phyloP scores from a whole-genome alignment of 805 yeast genomes.

The Trichomonascus vanleenenianus region DNA sequence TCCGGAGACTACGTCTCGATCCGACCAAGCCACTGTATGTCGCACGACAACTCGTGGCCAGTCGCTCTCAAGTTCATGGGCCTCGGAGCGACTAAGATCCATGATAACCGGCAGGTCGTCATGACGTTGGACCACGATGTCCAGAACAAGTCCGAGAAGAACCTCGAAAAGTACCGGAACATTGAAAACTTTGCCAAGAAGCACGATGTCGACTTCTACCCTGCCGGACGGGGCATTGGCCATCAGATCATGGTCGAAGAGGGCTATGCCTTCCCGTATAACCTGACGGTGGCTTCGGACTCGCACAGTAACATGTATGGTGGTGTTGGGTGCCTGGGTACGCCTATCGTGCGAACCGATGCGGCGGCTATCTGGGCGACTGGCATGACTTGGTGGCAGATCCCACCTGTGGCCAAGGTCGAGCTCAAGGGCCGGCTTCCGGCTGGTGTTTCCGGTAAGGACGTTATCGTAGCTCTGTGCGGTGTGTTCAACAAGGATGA shows the following conservation, averaged over 20 bases:
- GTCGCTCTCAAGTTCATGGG: slow-evolving; percentile 96
- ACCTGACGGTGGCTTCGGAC: slow-evolving; percentile 92
- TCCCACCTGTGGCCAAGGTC: slow-evolving; percentile 96
- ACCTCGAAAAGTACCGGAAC: slow-evolving; percentile 77
- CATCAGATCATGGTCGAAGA: slow-evolving; percentile 99
- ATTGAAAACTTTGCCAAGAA: slow-evolving; percentile 83
- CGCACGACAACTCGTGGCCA: slow-evolving; percentile 99
- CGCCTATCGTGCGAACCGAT: slow-evolving; percentile 97
- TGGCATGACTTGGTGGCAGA: slow-evolving; percentile 99
- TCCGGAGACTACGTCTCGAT: slow-evolving; percentile 95
- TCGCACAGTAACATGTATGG: slow-evolving; percentile 98
- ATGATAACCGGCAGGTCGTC: slow-evolving; percentile 85
- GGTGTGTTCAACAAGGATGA: slow-evolving; percentile 88
- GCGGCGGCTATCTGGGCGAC: slow-evolving; percentile 99
- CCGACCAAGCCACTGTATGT: slow-evolving; percentile 96
- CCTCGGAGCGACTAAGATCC: slow-evolving; percentile 77
- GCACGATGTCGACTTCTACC: slow-evolving; percentile 93
- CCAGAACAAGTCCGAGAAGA: slow-evolving; percentile 85
- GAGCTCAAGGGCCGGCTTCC: slow-evolving; percentile 78
- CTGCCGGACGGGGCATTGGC: slow-evolving; percentile 98
- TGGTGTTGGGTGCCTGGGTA: slow-evolving; percentile 92
- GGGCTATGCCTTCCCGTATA: slow-evolving; percentile 94
- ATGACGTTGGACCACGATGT: slow-evolving; percentile 97
- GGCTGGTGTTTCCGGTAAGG: slow-evolving; percentile 88
- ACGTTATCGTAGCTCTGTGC: slow-evolving; percentile 92